A percentile compares a stretch with the other conserved stretches of the same genome.
Conservation (phyloP, 106 monocot genomes). For the Acorus gramineus region DNA sequence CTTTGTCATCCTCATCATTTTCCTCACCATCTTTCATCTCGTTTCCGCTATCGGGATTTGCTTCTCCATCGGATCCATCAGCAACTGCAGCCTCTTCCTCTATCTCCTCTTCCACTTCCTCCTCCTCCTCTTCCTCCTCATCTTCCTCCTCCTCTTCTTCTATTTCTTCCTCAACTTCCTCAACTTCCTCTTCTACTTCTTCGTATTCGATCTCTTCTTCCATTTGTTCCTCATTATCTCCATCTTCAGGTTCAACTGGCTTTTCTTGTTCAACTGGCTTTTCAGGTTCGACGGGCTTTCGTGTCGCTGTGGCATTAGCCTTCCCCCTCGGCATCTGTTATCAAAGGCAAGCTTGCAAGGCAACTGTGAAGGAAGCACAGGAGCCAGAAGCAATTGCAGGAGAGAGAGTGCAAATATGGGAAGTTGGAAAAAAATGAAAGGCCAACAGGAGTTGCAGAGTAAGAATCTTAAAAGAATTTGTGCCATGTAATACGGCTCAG, state of each 20-base stretch:
- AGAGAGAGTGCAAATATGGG: conserved; percentile 33
- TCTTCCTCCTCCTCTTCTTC: conserved; percentile 26
- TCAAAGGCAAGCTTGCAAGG: conserved; percentile 51
- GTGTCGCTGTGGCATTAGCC: conserved; percentile 24
- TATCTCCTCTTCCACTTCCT: conserved; percentile 24
- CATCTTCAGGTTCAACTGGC: conserved; percentile 35
- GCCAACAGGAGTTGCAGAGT: conserved; percentile 50
- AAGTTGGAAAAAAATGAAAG: conserved; percentile 52
- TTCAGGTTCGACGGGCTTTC: neutral
- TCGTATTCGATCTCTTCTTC: conserved; percentile 34
- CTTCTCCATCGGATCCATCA: conserved; percentile 7
- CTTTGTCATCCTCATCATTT: conserved; percentile 24
- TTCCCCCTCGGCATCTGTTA: conserved; percentile 56
- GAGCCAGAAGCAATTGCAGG: conserved; percentile 53
- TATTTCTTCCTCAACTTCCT: conserved; percentile 20
- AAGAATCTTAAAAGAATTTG: conserved; percentile 44
- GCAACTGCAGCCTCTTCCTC: conserved; percentile 3
- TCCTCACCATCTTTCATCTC: conserved; percentile 14
- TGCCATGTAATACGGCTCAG: conserved; percentile 38
- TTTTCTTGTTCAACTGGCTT: neutral
- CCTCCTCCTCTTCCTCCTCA: conserved; percentile 25
- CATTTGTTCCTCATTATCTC: conserved; percentile 42
- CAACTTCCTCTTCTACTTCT: conserved; percentile 16
- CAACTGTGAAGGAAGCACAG: conserved; percentile 71
- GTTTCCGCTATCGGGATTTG: conserved; percentile 3